A percentile compares a stretch with the other conserved stretches of the same genome.
These are phyloP conservation scores for Aurinia saxatilis DNA, from an alignment of 345 rosid species.

Conservation along the genomic window DNA sequence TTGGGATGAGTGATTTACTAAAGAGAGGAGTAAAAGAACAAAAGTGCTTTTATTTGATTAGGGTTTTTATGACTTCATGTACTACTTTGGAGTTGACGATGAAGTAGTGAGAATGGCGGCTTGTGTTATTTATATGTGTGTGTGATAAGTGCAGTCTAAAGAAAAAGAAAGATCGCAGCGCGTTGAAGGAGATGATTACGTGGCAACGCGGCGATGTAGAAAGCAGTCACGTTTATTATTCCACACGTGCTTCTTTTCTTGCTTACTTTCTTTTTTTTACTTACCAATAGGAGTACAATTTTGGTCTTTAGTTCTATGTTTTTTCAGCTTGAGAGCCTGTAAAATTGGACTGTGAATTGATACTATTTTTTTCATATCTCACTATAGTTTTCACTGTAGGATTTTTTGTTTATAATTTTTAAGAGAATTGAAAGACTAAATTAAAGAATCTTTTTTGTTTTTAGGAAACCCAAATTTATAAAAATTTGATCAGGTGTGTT, in stretches of 20 bases:
- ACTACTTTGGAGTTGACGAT: background rate
- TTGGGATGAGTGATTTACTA: no score
- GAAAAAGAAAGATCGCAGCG: conserved; percentile 22
- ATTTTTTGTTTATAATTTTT: no score
- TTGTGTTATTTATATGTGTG: conserved; percentile 14
- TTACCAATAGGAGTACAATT: background rate
- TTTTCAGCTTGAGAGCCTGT: background rate
- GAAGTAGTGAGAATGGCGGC: conserved; percentile 26
- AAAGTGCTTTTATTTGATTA: background rate
- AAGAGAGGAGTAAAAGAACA: background rate
- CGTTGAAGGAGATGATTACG: conserved; percentile 26
- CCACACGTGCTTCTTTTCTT: conserved; percentile 5
- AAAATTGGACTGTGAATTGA: background rate
- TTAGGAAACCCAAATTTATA: no score
- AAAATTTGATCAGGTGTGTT: no score
- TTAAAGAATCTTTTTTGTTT: no score
- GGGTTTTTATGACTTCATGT: background rate
- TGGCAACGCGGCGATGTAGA: conserved; percentile 17
- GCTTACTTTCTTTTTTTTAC: background rate
- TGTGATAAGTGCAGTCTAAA: background rate
- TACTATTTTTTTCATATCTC: no score
- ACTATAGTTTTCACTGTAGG: no score
- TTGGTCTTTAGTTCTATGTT: background rate
- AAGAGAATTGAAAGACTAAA: no score
- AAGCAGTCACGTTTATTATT: background rate